phyloP scores from a whole-genome alignment of 1,284 basidiomycete species.

The Anthracocystis walkeri region DNA sequence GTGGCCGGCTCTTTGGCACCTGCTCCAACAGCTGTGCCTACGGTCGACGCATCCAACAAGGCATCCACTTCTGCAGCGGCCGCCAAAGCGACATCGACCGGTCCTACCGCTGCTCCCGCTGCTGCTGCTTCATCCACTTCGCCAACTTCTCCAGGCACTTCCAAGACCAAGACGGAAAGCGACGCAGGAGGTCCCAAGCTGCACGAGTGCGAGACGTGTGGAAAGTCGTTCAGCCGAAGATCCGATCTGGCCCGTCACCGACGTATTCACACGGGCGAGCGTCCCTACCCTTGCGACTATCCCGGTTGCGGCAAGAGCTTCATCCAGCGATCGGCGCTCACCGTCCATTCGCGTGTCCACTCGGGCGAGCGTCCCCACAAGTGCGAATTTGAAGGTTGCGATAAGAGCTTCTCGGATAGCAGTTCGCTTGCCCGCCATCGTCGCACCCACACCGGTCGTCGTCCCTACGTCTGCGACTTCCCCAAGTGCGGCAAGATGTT shows the following conservation, averaged over 20 bases:
- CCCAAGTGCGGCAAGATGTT: slow-evolving; percentile 68
- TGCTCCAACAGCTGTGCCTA: slow-evolving; percentile 9
- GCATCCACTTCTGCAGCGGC: slow-evolving; percentile 9
- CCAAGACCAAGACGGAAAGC: slow-evolving; percentile 58
- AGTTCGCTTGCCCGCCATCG: slow-evolving; percentile 76
- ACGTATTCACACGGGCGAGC: slow-evolving; percentile 88
- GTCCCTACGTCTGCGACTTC: slow-evolving; percentile 69
- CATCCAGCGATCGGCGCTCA: slow-evolving; percentile 74
- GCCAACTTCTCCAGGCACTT: slow-evolving; percentile 27
- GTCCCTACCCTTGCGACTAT: slow-evolving; percentile 77
- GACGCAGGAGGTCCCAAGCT: slow-evolving; percentile 68
- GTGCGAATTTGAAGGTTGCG: slow-evolving; percentile 76
- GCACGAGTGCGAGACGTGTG: slow-evolving; percentile 66
- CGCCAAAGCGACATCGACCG: slow-evolving; percentile 13
- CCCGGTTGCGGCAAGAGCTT: slow-evolving; percentile 71
- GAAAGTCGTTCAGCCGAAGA: slow-evolving; percentile 66
- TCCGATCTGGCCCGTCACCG: slow-evolving; percentile 74
- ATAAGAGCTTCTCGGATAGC: slow-evolving; percentile 74
- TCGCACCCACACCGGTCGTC: slow-evolving; percentile 77
- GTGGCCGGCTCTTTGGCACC: slow-evolving; percentile 35
- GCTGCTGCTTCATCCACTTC: slow-evolving; percentile 31
- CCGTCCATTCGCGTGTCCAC: slow-evolving; percentile 85
- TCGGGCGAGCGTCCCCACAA: slow-evolving; percentile 89
- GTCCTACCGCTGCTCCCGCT: slow-evolving; percentile 8
- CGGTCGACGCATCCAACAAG: slow-evolving; percentile 18